Conservation (phyloP, 2,329 filamentous ascomycete genomes). For the Nigrospora oryzae region DNA sequence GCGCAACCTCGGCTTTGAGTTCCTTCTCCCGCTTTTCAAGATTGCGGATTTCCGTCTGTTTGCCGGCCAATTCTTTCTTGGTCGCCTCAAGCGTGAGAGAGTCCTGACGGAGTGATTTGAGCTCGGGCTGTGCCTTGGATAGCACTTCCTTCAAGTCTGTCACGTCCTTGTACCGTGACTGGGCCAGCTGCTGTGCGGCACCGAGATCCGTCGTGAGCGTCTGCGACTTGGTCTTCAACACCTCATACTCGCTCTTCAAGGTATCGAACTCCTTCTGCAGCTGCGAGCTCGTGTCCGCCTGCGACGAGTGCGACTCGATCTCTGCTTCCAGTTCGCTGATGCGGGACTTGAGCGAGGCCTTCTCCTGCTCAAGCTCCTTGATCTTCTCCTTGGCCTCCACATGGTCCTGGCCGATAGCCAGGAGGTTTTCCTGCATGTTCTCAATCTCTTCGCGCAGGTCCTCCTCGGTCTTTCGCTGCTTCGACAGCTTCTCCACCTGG, state of each 20-base stretch:
- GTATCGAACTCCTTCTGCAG: constrained; percentile 52
- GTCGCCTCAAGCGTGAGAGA: constrained; percentile 63
- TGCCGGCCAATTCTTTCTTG: constrained; percentile 63
- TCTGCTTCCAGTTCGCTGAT: constrained; percentile 66
- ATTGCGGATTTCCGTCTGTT: constrained; percentile 55
- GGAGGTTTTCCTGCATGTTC: constrained; percentile 68
- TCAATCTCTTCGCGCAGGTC: constrained; percentile 81
- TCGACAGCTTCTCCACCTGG: constrained; percentile 63
- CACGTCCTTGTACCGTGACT: constrained; percentile 81
- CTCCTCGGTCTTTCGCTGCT: constrained; percentile 67
- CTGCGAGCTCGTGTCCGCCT: constrained; percentile 37
- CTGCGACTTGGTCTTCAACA: constrained; percentile 60
- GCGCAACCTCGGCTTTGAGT: constrained; percentile 63
- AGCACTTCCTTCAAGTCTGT: constrained; percentile 71
- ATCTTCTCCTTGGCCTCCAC: constrained; percentile 74
- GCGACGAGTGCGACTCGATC: constrained; percentile 33
- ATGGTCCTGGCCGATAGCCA: constrained; percentile 73
- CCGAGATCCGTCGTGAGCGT: constrained; percentile 74
- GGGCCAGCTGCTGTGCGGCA: constrained; percentile 78
- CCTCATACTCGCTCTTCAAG: constrained; percentile 49
- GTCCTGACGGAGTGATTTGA: constrained; percentile 71
- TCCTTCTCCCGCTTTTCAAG: constrained; percentile 80
- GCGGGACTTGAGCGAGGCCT: constrained; percentile 51
- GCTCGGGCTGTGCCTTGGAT: constrained; percentile 78
- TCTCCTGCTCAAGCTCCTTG: constrained; percentile 64